These are phyloP conservation scores for Acanthamoeba triangularis DNA, from an alignment of 208 protist genomes.

Conservation along the genomic window DNA sequence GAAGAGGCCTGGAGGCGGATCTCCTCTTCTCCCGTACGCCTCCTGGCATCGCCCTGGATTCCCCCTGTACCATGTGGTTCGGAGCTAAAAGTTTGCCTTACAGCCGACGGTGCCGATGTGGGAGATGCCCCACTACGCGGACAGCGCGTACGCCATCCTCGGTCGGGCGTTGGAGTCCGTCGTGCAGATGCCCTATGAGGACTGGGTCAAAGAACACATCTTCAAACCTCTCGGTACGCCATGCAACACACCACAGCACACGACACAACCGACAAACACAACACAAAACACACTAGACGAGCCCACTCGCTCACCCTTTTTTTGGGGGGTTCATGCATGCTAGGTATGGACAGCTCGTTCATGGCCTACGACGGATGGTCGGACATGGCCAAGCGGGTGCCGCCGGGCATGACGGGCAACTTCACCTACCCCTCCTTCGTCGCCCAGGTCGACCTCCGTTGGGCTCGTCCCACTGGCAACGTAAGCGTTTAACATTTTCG, in stretches of 20 bases:
- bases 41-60: neutral
- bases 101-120: conserved; percentile 27
- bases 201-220: conserved; percentile 37
- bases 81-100: too few species aligned
- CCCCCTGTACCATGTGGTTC: neutral
- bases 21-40: neutral
- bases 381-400: conserved; percentile 45
- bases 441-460: conserved; percentile 38
- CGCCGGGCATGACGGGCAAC: neutral
- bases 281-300: neutral
- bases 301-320: neutral
- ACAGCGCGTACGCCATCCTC: conserved; percentile 52
- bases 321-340: neutral
- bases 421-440: conserved; percentile 1
- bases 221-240: conserved; percentile 51
- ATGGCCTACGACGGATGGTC: neutral
- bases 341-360: conserved; percentile 39
- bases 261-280: neutral
- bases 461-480: conserved; percentile 52
- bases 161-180: conserved; percentile 45
- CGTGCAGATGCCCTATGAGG: conserved; percentile 4
- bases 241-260: too few species aligned
- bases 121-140: conserved; percentile 26
- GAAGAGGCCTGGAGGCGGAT: conserved; percentile 43
- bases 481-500: neutral